phyloP scores from a whole-genome alignment of 1,284 basidiomycete genomes.

The Pulveroboletus sp. region DNA sequence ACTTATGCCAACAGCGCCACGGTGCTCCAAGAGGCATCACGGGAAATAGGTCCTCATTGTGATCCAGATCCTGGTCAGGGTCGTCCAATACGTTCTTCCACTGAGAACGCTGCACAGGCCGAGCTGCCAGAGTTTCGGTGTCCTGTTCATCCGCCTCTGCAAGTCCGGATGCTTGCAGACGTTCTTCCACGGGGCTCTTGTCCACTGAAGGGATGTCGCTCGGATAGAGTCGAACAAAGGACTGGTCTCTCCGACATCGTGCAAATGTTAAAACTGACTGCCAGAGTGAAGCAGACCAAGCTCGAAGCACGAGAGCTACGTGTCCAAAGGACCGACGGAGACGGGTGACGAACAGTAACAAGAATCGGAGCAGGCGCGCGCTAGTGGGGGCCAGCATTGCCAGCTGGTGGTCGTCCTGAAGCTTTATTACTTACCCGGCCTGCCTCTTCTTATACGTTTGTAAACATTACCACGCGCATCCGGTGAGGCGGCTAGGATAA shows the following conservation, averaged over 20 bases:
- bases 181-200: not conserved
- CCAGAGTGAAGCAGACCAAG: constrained; percentile 8
- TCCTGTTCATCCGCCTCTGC: not conserved
- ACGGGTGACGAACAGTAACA: not conserved
- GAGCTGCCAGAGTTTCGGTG: not conserved
- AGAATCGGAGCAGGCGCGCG: no score
- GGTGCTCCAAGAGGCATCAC: constrained; percentile 15
- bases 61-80: not conserved
- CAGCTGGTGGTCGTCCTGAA: no score
- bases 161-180: not conserved
- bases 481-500: no score
- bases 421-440: no score
- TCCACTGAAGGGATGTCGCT: not conserved
- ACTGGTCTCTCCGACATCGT: not conserved
- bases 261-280: not conserved
- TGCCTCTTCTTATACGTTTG: not conserved
- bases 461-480: not conserved
- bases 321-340: constrained; percentile 1
- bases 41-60: not conserved
- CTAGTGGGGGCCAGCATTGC: not conserved
- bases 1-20: constrained; percentile 4
- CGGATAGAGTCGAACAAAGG: not conserved
- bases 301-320: constrained; percentile 4
- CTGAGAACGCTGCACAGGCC: not conserved
- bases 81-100: not conserved